Evolutionary conservation across 495 filamentous ascomycete genomes (phyloP).

Genomic region (Xanthoparmelia taractica): DNA sequence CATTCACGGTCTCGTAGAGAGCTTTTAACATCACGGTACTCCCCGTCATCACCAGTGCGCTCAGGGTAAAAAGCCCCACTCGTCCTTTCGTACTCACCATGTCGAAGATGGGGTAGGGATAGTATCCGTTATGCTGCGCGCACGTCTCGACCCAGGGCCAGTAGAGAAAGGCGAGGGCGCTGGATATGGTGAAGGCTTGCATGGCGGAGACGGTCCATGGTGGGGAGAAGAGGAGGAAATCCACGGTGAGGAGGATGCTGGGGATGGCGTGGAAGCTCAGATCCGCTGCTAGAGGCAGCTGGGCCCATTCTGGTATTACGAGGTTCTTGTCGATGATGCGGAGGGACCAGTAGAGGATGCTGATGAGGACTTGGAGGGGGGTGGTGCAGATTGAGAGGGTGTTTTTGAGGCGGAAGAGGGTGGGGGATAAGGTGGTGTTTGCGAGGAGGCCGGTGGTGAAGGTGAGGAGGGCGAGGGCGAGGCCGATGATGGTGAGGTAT

Average conservation of each 20-base stretch:
- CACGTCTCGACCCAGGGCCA: constrained; percentile 87
- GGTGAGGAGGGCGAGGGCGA: constrained; percentile 58
- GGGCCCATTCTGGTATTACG: constrained; percentile 47
- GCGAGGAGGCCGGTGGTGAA: constrained; percentile 65
- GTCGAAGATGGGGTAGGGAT: constrained; percentile 80
- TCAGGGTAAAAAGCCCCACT: constrained; percentile 57
- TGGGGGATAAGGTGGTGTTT: constrained; percentile 58
- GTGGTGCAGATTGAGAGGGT: constrained; percentile 60
- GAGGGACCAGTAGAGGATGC: constrained; percentile 77
- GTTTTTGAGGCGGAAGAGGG: constrained; percentile 69
- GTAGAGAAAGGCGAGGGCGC: constrained; percentile 61
- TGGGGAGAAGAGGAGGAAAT: constrained; percentile 68
- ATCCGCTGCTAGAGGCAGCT: constrained; percentile 48
- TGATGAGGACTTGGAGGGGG: constrained; percentile 75
- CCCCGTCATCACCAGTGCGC: constrained; percentile 61
- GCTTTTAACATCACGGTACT: constrained; percentile 60
- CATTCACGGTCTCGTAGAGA: constrained; percentile 64
- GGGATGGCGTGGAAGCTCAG: constrained; percentile 75
- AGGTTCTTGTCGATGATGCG: constrained; percentile 55
- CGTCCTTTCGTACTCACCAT: constrained; percentile 54
- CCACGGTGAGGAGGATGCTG: constrained; percentile 59
- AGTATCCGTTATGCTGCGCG: constrained; percentile 70
- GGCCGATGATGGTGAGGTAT: constrained; percentile 77
- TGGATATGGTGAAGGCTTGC: constrained; percentile 54
- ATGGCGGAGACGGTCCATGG: constrained; percentile 66